phyloP scores from a whole-genome alignment of 345 rosid species.

The Anastatica hierochuntica region DNA sequence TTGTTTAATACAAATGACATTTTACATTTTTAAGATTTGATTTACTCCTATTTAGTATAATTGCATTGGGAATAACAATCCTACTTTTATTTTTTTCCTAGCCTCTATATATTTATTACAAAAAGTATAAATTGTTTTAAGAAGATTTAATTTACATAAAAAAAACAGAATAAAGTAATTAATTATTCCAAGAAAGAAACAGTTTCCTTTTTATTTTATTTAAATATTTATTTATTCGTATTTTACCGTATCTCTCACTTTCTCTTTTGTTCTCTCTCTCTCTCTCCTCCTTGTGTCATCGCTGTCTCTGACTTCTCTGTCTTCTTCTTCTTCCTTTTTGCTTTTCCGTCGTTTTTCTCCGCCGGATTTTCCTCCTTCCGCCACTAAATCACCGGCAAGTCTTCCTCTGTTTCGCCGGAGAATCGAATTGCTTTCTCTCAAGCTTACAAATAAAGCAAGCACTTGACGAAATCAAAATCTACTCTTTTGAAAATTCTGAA shows the following conservation, averaged over 20 bases:
- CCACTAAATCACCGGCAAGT: conserved; percentile 3
- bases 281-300: conserved; percentile 12
- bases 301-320: conserved; percentile 28
- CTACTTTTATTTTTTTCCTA: no score
- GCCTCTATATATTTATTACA: no score
- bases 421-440: neutral
- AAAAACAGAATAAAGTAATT: conserved; percentile 1
- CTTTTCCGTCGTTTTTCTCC: conserved; percentile 25
- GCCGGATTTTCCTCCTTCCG: conserved; percentile 12
- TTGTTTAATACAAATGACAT: no score
- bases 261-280: neutral
- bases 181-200: conserved; percentile 8
- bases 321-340: conserved; percentile 15
- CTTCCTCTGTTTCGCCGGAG: neutral
- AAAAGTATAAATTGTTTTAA: no score
- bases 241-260: conserved; percentile 10
- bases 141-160: no score
- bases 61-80: no score
- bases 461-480: neutral
- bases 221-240: neutral
- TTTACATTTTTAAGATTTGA: no score
- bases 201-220: conserved; percentile 1
- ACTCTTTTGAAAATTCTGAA: neutral
- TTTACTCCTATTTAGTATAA: no score
- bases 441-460: neutral